A percentile compares a stretch with the other conserved stretches of the same genome.
phyloP scores from a whole-genome alignment of 176 grass and related monocot species.

The Echinochloa phyllopogon region DNA sequence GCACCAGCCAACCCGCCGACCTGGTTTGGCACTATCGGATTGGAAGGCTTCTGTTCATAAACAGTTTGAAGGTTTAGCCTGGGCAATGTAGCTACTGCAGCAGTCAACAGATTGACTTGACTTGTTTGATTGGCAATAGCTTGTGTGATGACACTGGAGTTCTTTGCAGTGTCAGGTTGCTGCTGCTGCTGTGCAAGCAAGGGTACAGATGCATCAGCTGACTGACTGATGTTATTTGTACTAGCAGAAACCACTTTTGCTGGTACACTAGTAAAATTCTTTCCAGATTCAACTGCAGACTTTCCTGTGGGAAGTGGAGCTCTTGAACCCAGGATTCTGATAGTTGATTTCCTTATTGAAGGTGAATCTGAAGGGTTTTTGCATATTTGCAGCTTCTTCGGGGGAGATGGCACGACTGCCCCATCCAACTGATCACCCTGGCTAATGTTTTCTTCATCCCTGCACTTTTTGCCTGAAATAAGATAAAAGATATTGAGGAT shows the following conservation, averaged over 20 bases:
- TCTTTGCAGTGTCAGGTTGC: slow-evolving; percentile 27
- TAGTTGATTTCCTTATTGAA: slow-evolving; percentile 38
- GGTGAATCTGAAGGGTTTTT: slow-evolving; percentile 34
- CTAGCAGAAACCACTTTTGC: slow-evolving; percentile 12
- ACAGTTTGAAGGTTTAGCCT: slow-evolving; percentile 15
- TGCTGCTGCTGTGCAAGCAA: slow-evolving; percentile 9
- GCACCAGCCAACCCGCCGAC: background rate
- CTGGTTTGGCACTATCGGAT: slow-evolving; percentile 23
- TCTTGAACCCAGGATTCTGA: slow-evolving; percentile 42
- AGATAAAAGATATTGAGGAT: slow-evolving; percentile 13
- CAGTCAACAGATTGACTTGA: slow-evolving; percentile 13
- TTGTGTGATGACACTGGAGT: background rate
- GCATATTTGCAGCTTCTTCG: slow-evolving; percentile 49
- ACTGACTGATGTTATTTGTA: background rate
- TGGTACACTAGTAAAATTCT: slow-evolving; percentile 29
- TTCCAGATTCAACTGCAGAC: slow-evolving; percentile 23
- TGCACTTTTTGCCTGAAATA: slow-evolving; percentile 46
- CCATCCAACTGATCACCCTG: slow-evolving; percentile 35
- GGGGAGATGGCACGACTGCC: slow-evolving; percentile 44
- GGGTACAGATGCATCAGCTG: slow-evolving; percentile 3
- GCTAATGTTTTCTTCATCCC: slow-evolving; percentile 34
- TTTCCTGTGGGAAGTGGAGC: slow-evolving; percentile 25
- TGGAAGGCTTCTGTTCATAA: slow-evolving; percentile 22
- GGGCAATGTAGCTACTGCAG: slow-evolving; percentile 18
- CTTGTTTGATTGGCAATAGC: slow-evolving; percentile 16